Evolutionary conservation across 371 early-diverging fungal species (phyloP), one percentile per base, ranked within the genome.

Genomic region (Batkoa obscura): DNA sequence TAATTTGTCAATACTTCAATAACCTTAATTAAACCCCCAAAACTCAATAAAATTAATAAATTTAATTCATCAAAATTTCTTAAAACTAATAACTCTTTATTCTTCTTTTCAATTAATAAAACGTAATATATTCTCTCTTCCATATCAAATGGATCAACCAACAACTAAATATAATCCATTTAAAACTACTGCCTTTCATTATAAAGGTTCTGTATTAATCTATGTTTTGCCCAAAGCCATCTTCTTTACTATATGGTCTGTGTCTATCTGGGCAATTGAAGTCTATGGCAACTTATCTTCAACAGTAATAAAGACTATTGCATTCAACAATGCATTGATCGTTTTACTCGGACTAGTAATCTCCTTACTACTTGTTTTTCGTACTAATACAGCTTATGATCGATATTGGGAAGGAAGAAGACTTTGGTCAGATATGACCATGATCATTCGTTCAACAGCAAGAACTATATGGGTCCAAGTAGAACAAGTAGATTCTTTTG

Each of bases 361-460:
- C 4, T 80, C 78, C 63, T 59, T 82, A 58, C 68, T 84, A 30
- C 68, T 84, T 43, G 82, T 80, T 42, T 86, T 86, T 66, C 72
- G 88, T 55, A 85, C 83, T 59, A 84, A 85, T 64, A 82, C 84
- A 1, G 76, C 84, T 1, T 86, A 86, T 64, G 82, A 81, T 31
- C 69, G 87, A 31, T 88, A 78, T 66, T 81, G 77, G 65, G 86
- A 84, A 58, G 86, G 81, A 13, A 67, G 84, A 58, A 74, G 74
- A 49, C 65, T 77, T 10, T 84, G 80, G 80, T 72, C 72, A 45
- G 67, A 70, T 9, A 60, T 84, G 58, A 63, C 66, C 35, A 75
- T 75, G 23, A 76, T 73, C 48, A 68, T 71, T 31, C 69, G 80
- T 12, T 75, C 76, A 46, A 58, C 81, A 32, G 71, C 82, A 0